Percentiles rank a stretch among this genome's conserved stretches.
Conservation (phyloP, 176 grass and related monocot genomes). For the Aegilops sharonensis region DNA sequence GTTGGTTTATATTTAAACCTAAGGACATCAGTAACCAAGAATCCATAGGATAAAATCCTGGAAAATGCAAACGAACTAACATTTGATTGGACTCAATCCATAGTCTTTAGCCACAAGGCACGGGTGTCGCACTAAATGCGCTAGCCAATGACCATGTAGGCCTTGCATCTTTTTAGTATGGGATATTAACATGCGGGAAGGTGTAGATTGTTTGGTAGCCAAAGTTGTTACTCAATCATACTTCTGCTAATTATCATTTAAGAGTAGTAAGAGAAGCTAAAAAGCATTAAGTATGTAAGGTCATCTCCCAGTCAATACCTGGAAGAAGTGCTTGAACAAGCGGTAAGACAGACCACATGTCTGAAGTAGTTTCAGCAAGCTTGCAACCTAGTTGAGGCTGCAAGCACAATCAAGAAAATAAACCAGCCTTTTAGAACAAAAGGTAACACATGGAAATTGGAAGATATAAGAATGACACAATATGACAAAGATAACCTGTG, state of each 20-base stretch:
- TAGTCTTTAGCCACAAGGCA: slow-evolving; percentile 2
- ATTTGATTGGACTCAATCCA: slow-evolving; percentile 7
- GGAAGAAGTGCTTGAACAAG: slow-evolving; percentile 95
- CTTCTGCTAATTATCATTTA: slow-evolving; percentile 11
- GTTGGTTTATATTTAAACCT: not conserved
- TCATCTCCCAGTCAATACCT: slow-evolving; percentile 45
- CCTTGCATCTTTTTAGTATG: slow-evolving; percentile 16
- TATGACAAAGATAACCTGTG: slow-evolving; percentile 61
- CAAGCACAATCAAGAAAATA: slow-evolving; percentile 46
- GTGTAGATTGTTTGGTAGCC: not conserved
- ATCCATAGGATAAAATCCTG: not conserved
- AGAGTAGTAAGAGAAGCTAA: slow-evolving; percentile 13
- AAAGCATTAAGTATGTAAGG: slow-evolving; percentile 23
- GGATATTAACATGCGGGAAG: slow-evolving; percentile 6
- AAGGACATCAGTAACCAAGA: not conserved
- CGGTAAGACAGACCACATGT: slow-evolving; percentile 81
- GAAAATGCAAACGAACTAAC: slow-evolving; percentile 10
- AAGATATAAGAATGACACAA: slow-evolving; percentile 25
- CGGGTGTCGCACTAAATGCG: not conserved
- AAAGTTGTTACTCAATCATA: slow-evolving; percentile 15
- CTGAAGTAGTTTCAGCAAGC: slow-evolving; percentile 73
- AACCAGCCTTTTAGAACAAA: slow-evolving; percentile 20
- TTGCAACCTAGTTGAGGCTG: slow-evolving; percentile 74
- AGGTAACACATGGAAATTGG: not conserved
- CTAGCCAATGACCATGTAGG: not conserved